These are phyloP conservation scores for Cudoniella acicularis DNA, from an alignment of 495 filamentous ascomycete species.

Conservation along the genomic window DNA sequence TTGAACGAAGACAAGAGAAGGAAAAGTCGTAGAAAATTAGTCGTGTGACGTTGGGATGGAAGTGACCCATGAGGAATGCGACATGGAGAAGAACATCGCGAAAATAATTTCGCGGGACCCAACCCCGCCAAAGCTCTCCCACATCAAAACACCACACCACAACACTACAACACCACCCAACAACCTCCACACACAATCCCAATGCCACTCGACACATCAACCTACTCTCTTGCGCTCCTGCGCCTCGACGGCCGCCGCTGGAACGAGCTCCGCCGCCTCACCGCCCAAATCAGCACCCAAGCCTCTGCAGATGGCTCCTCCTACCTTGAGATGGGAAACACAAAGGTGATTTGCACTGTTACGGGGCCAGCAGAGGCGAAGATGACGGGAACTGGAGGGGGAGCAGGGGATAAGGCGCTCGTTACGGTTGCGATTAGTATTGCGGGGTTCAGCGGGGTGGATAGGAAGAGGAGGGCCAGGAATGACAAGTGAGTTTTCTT, in stretches of 20 bases:
- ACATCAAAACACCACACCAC: background rate
- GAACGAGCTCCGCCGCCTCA: conserved; percentile 92
- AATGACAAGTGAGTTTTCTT: conserved; percentile 64
- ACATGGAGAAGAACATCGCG: too few relatives aligned
- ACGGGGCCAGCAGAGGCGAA: conserved; percentile 72
- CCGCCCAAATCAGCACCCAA: conserved; percentile 87
- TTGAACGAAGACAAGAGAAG: too few relatives aligned
- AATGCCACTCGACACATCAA: conserved; percentile 90
- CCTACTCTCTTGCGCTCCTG: conserved; percentile 79
- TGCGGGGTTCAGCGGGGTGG: conserved; percentile 83
- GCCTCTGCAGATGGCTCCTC: conserved; percentile 83
- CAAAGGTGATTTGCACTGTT: conserved; percentile 90
- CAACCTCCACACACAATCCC: conserved; percentile 18
- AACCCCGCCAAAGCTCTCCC: background rate
- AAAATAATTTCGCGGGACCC: background rate
- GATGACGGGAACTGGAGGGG: conserved; percentile 43
- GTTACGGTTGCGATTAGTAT: conserved; percentile 81
- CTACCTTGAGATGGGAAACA: conserved; percentile 95
- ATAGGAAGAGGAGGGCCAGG: conserved; percentile 69
- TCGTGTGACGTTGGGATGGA: too few relatives aligned
- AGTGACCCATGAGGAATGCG: too few relatives aligned
- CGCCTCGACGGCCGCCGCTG: conserved; percentile 93
- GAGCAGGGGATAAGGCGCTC: conserved; percentile 52
- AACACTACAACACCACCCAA: background rate
- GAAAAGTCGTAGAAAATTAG: too few relatives aligned